Base-by-base conservation (phyloP, 140 eudicot species). In the Stevia rebaudiana region DNA sequence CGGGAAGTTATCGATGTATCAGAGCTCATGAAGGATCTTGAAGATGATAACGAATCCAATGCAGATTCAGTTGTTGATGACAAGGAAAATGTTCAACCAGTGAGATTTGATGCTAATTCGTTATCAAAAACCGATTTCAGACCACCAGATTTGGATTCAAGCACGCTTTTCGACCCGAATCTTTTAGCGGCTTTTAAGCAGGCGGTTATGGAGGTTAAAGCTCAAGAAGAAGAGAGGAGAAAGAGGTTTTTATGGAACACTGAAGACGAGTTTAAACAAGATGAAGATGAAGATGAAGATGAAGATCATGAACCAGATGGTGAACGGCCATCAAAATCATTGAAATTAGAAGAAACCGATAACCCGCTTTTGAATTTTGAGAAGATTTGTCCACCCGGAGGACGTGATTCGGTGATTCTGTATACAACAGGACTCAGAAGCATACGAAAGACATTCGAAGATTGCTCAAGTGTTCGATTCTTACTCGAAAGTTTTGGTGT, bases 391-490 rank as follows among this genome's bases (percentile, higher is more conserved):
- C 98, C 96, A 1, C 96, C 96, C 0, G 95, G 95, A 2, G 98
- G 95, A 2, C 58, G 57, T 8, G 76, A 85, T 54, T 74, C 86
- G 12, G 94, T 92, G 7, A 68, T 92, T 37, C 68, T 92, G 11
- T 92, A 92, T 79, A 83, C 96, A 8, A 92, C 98, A n/a, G 86
- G 95, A 24, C 71, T 92, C 12, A 75, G 98, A 80, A 89, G 95
- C 70, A 83, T 92, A 8, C 78, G 98, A 53, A 83, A 88, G 76
- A 92, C 98, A 0, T 92, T 88, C 51, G 95, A 92, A 67, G 95
- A 88, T 37, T 88, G 98, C 55, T 81, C 82, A 3, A 83, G 83
- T 22, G 68, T 88, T 39, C 74, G 94, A 24, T 79, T 79, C 51
- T 55, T 88, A 24, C 63, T 92, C 2, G 90, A 88, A 22, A 83